Percentiles rank a stretch among this genome's conserved stretches.
Evolutionary conservation across 2,329 filamentous ascomycete species (phyloP).

Genomic region (Penicillium sp.): DNA sequence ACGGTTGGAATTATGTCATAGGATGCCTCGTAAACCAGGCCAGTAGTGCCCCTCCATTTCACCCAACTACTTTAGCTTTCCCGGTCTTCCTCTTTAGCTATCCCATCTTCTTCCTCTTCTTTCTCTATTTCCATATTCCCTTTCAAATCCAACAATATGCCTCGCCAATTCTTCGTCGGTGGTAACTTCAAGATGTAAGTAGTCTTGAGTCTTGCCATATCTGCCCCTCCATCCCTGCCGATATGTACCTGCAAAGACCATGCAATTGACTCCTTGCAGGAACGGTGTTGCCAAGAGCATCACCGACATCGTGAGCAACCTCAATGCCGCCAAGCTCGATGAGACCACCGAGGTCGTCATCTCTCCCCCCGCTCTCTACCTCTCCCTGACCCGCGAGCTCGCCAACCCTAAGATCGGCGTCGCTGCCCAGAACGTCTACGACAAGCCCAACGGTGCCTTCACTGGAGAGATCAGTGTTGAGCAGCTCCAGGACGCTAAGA

Average conservation of each 20-base stretch:
- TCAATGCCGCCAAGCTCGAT: constrained; percentile 78
- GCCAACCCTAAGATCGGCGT: constrained; percentile 77
- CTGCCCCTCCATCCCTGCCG: constrained; percentile 28
- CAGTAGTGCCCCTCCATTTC: constrained; percentile 23
- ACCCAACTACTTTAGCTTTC: constrained; percentile 9
- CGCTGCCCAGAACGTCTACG: constrained; percentile 93
- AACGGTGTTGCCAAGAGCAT: constrained; percentile 90
- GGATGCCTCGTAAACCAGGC: constrained; percentile 5
- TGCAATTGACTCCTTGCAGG: constrained; percentile 55
- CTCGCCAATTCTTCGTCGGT: constrained; percentile 95
- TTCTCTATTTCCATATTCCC: constrained; percentile 5
- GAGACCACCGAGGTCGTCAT: constrained; percentile 80
- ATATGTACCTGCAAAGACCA: constrained; percentile 6
- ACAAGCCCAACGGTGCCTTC: constrained; percentile 95
- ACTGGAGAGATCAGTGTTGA: constrained; percentile 93
- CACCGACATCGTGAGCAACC: constrained; percentile 83
- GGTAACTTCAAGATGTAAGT: constrained; percentile 99
- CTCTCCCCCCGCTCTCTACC: constrained; percentile 86
- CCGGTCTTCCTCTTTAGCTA: constrained; percentile 12
- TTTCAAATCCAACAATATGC: constrained; percentile 63
- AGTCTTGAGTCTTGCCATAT: constrained; percentile 18
- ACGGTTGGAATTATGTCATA: constrained; percentile 7
- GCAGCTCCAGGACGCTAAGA: constrained; percentile 85
- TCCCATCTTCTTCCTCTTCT: constrained; percentile 9
- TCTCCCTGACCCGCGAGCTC: constrained; percentile 79